Conservation (phyloP, 495 filamentous ascomycete species). For the Lichenothelia convexa region DNA sequence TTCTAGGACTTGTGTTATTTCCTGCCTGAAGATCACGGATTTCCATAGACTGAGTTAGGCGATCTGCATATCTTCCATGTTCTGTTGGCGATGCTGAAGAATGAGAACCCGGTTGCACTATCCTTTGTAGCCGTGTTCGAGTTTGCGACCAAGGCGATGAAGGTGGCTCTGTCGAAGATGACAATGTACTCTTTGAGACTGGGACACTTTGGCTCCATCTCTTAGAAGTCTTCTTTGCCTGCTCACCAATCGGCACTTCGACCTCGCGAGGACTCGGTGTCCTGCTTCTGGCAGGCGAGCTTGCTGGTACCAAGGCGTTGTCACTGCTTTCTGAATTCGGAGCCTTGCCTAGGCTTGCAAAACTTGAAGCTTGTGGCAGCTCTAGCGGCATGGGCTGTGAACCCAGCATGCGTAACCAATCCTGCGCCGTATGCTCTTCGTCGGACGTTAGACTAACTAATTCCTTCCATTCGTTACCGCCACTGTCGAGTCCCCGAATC, state of each 20-base stretch:
- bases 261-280: conserved; percentile 36
- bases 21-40: no score
- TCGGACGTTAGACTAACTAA: conserved; percentile 50
- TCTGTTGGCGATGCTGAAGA: no score
- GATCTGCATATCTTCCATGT: no score
- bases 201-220: conserved; percentile 17
- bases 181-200: no score
- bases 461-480: conserved; percentile 60
- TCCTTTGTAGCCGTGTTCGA: no score
- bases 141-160: no score
- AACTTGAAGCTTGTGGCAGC: conserved; percentile 20
- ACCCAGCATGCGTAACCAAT: conserved; percentile 80
- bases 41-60: no score
- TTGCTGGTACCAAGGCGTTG: no score
- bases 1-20: conserved; percentile 8
- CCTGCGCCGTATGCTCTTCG: conserved; percentile 55
- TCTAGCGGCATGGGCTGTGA: conserved; percentile 55
- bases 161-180: no score
- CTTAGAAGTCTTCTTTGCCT: conserved; percentile 20
- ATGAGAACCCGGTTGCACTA: no score
- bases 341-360: no score
- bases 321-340: conserved; percentile 20
- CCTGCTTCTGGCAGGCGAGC: conserved; percentile 22
- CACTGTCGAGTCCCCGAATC: conserved; percentile 44
- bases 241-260: conserved; percentile 65